phyloP scores from a whole-genome alignment of 306 rosid species.

The Fragaria vesca region DNA sequence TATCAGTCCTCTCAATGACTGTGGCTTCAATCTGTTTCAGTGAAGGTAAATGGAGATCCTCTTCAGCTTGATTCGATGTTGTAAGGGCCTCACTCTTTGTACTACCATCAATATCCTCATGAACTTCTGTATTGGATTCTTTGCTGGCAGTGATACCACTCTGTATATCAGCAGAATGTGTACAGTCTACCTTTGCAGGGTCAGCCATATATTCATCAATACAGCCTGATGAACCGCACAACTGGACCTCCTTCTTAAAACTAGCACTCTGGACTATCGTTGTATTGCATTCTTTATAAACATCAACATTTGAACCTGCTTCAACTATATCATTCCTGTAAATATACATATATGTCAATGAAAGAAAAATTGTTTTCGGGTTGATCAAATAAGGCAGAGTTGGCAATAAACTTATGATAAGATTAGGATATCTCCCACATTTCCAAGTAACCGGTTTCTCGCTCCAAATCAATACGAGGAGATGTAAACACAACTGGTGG shows the following conservation, averaged over 20 bases:
- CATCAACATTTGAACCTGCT: conserved; percentile 10
- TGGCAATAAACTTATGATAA: neutral
- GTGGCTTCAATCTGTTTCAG: neutral
- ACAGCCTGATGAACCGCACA: conserved; percentile 2
- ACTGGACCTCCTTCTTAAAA: conserved; percentile 22
- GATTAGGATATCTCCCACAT: conserved; percentile 4
- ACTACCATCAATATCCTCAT: neutral
- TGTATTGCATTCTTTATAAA: conserved; percentile 11
- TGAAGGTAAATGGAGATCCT: conserved; percentile 14
- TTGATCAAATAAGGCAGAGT: neutral
- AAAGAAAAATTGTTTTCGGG: neutral
- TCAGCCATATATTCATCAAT: conserved; percentile 15
- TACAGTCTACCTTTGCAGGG: conserved; percentile 4
- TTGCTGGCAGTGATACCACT: conserved; percentile 1
- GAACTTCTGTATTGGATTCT: neutral
- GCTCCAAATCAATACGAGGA: conserved; percentile 21
- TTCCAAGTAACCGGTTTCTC: conserved; percentile 11
- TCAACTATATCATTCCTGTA: conserved; percentile 18
- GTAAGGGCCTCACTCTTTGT: conserved; percentile 4
- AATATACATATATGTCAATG: neutral
- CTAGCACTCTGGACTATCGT: conserved; percentile 2
- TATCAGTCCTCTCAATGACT: neutral
- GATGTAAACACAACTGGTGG: conserved; percentile 22
- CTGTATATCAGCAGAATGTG: neutral
- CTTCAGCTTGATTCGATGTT: neutral